These are phyloP conservation scores for Mycena crocata DNA, from an alignment of 768 basidiomycete genomes.

Conservation along the genomic window DNA sequence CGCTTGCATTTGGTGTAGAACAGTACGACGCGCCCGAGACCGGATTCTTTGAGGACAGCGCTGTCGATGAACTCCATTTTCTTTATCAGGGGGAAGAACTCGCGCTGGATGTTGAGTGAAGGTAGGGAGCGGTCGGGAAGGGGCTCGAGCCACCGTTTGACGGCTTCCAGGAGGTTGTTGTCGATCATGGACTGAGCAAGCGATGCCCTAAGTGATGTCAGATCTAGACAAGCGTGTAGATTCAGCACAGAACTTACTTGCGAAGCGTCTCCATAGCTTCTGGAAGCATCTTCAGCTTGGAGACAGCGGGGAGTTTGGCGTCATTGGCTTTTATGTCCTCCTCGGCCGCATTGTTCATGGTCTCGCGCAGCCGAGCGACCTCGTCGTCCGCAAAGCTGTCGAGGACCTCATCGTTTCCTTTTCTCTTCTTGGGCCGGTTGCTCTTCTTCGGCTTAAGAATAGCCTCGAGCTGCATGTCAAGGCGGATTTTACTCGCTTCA, in stretches of 20 bases:
- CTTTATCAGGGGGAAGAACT: constrained; percentile 84
- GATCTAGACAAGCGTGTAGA: constrained; percentile 14
- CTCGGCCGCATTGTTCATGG: constrained; percentile 89
- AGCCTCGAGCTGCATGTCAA: constrained; percentile 89
- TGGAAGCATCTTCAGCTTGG: constrained; percentile 87
- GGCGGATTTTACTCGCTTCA: constrained; percentile 77
- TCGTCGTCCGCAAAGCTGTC: constrained; percentile 93
- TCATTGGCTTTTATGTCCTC: constrained; percentile 85
- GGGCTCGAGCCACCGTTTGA: constrained; percentile 93
- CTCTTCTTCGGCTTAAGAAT: constrained; percentile 86
- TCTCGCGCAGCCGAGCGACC: constrained; percentile 87
- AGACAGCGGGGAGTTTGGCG: constrained; percentile 83
- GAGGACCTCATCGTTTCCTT: constrained; percentile 80
- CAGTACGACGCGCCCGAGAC: constrained; percentile 87
- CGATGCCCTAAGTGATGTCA: constrained; percentile 66
- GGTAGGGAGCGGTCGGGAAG: constrained; percentile 93
- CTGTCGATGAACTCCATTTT: constrained; percentile 96
- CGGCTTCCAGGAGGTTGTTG: constrained; percentile 92
- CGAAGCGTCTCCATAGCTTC: constrained; percentile 93
- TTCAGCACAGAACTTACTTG: constrained; percentile 69
- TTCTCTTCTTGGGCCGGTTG: constrained; percentile 78
- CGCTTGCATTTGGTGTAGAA: constrained; percentile 98
- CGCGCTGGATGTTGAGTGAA: constrained; percentile 94
- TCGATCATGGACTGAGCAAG: constrained; percentile 94
- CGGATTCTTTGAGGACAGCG: constrained; percentile 89